Evolutionary conservation across 371 early-diverging fungal species (phyloP).

Genomic region (Rhizopus arrhizus): DNA sequence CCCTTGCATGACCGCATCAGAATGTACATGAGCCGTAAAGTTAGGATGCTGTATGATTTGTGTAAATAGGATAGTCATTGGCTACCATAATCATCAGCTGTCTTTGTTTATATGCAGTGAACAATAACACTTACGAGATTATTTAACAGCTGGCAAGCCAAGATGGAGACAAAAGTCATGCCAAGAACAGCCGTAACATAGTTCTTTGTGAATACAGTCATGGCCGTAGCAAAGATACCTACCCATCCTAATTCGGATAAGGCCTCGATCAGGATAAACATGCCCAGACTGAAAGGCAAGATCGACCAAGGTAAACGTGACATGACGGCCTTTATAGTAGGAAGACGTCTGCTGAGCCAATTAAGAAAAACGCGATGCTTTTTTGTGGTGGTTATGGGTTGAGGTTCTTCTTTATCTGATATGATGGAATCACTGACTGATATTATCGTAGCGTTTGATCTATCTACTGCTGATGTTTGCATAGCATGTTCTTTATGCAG

Average conservation of each 20-base stretch:
- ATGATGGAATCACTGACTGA: too few species aligned
- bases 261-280: conserved; percentile 82
- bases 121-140: conserved; percentile 50
- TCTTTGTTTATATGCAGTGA: background rate
- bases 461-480: too few species aligned
- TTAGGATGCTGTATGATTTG: conserved; percentile 71
- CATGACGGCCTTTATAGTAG: conserved; percentile 54
- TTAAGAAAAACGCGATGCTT: background rate
- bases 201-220: conserved; percentile 57
- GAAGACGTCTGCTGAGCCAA: conserved; percentile 33
- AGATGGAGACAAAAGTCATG: conserved; percentile 62
- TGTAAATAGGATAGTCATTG: conserved; percentile 81
- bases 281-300: conserved; percentile 77
- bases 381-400: background rate
- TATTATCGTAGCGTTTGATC: too few species aligned
- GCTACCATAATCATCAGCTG: conserved; percentile 24
- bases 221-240: conserved; percentile 61
- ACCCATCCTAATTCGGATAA: conserved; percentile 71
- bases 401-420: too few species aligned
- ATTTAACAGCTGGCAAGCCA: conserved; percentile 78
- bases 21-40: conserved; percentile 44
- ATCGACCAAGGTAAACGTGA: conserved; percentile 76
- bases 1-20: conserved; percentile 51
- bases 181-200: conserved; percentile 65
- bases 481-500: too few species aligned